Conservation (phyloP, 495 filamentous ascomycete species). For the Gamarada debralockiae region DNA sequence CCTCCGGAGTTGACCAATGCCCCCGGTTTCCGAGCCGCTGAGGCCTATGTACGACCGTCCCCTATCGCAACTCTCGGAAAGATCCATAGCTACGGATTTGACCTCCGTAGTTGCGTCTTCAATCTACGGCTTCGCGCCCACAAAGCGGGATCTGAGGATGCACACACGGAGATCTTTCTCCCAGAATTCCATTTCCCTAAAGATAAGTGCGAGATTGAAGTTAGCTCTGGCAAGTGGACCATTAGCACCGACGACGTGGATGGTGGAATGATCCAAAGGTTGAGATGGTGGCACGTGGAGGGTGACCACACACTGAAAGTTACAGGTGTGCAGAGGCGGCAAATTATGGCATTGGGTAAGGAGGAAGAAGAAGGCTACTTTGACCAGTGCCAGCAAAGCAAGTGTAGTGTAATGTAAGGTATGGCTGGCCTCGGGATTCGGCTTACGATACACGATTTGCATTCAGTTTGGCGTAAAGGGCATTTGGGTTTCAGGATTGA, state of each 20-base stretch:
- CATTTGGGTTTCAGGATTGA: background rate
- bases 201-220: conserved; percentile 59
- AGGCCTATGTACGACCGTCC: conserved; percentile 85
- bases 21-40: conserved; percentile 81
- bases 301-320: conserved; percentile 80
- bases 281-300: conserved; percentile 87
- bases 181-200: conserved; percentile 93
- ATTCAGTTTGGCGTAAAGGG: background rate
- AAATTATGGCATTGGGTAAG: conserved; percentile 27
- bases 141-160: conserved; percentile 45
- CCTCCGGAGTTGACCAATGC: conserved; percentile 49
- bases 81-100: conserved; percentile 68
- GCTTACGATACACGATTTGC: background rate
- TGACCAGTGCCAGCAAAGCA: conserved; percentile 51
- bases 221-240: conserved; percentile 85
- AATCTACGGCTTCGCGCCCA: conserved; percentile 58
- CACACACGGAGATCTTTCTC: conserved; percentile 80
- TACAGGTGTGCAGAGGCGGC: conserved; percentile 58
- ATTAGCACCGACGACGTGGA: conserved; percentile 65
- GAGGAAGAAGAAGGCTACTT: conserved; percentile 41
- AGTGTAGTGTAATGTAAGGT: conserved; percentile 49
- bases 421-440: background rate
- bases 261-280: conserved; percentile 61
- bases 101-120: conserved; percentile 72
- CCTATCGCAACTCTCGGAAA: conserved; percentile 72